Percentiles rank a stretch among this genome's conserved stretches.
Evolutionary conservation across 2,329 filamentous ascomycete genomes (phyloP).

Genomic region (Talaromyces islandicus): DNA sequence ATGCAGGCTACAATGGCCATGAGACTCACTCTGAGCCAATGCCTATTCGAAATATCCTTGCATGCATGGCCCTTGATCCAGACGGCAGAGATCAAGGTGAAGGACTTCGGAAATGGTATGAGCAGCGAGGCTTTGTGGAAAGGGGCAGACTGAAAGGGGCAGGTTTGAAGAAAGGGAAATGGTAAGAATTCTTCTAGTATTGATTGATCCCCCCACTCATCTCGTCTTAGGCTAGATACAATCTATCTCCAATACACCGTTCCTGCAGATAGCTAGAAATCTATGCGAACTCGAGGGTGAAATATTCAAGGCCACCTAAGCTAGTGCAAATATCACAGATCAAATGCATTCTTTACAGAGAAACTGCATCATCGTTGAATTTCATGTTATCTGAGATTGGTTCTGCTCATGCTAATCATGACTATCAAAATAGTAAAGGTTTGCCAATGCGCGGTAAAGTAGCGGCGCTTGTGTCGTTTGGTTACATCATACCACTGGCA

Average conservation of each 20-base stretch:
- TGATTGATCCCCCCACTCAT: not conserved
- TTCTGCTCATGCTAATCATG: conserved; percentile 10
- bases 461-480: not conserved
- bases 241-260: conserved; percentile 7
- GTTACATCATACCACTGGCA: not conserved
- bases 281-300: not conserved
- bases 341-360: not conserved
- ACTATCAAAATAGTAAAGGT: conserved; percentile 7
- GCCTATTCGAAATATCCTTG: conserved; percentile 27
- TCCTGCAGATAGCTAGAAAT: not conserved
- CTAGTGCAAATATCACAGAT: not conserved
- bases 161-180: conserved; percentile 32
- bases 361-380: not conserved
- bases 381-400: conserved; percentile 1
- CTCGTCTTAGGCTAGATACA: conserved; percentile 3
- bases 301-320: not conserved
- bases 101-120: conserved; percentile 31
- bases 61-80: conserved; percentile 34
- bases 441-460: not conserved
- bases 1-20: conserved; percentile 12
- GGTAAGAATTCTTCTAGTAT: conserved; percentile 18
- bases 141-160: conserved; percentile 32
- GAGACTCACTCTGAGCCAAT: conserved; percentile 5
- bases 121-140: conserved; percentile 33
- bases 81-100: conserved; percentile 23